These are phyloP conservation scores for Vaccinium myrtillus DNA, from an alignment of 148 eudicot species.

Conservation along the genomic window DNA sequence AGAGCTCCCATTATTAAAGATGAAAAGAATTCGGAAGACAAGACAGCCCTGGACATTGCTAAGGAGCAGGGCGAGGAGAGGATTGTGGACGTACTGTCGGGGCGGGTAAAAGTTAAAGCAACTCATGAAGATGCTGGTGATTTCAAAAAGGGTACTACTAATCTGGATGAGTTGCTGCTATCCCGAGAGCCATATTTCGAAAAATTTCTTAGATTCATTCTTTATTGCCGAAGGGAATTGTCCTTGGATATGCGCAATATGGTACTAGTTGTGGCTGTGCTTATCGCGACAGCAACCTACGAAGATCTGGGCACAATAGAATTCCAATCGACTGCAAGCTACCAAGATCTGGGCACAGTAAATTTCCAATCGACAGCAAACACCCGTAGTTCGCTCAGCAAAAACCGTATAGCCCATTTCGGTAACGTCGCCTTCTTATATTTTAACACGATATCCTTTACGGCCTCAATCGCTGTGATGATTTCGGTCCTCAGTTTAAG, in stretches of 20 bases:
- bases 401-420: too few relatives aligned
- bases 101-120: not conserved
- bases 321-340: not conserved
- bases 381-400: too few relatives aligned
- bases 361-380: too few relatives aligned
- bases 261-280: conserved; percentile 2
- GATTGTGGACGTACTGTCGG: too few relatives aligned
- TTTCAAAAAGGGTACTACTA: not conserved
- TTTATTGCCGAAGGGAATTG: not conserved
- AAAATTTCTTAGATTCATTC: not conserved
- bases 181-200: not conserved
- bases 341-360: not conserved
- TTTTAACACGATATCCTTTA: not conserved
- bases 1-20: not conserved
- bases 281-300: not conserved
- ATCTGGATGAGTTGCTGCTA: not conserved
- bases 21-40: not conserved
- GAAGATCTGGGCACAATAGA: not conserved
- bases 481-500: not conserved
- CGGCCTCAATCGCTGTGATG: not conserved
- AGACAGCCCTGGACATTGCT: not conserved
- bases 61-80: not conserved
- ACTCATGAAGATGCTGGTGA: too few relatives aligned
- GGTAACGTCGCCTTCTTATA: fast-evolving
- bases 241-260: conserved; percentile 4